Conservation (phyloP, 108 stramenopile species). For the Skeletonema marinoi region DNA sequence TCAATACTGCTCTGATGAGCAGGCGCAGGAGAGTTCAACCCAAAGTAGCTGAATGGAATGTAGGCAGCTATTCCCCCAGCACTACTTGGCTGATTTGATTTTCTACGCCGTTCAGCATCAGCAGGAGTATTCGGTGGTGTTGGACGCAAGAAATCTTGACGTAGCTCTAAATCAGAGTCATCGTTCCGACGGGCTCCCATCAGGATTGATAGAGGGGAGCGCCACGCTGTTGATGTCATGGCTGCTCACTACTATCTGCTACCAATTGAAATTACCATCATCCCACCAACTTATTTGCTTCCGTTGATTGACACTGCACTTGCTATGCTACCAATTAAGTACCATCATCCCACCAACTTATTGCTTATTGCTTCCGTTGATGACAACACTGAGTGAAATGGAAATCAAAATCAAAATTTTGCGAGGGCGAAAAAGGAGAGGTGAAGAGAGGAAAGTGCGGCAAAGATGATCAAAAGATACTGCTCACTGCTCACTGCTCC, state of each 20-base stretch:
- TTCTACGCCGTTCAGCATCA: background rate
- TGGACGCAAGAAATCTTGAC: slow-evolving; percentile 8
- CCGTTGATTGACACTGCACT: background rate
- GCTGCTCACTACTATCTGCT: background rate
- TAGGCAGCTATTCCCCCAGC: background rate
- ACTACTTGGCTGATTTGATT: background rate
- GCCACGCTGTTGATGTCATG: slow-evolving; percentile 23
- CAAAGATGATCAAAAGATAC: too few species aligned
- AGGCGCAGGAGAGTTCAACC: slow-evolving; percentile 3
- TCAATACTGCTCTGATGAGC: background rate
- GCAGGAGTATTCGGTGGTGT: background rate
- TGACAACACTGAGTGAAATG: too few species aligned
- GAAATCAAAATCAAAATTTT: too few species aligned
- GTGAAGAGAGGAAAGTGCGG: too few species aligned
- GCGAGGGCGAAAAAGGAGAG: too few species aligned
- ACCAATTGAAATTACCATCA: background rate
- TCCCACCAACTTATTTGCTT: background rate
- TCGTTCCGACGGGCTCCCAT: slow-evolving; percentile 36
- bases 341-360: too few species aligned
- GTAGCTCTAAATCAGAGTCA: slow-evolving; percentile 29
- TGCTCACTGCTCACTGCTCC: too few species aligned
- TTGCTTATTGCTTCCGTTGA: too few species aligned
- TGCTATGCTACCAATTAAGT: too few species aligned
- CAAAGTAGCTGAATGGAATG: slow-evolving; percentile 29
- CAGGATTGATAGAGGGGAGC: slow-evolving; percentile 27